Evolutionary conservation across 257 asterid genomes (phyloP).

Genomic region (Nicotiana noctiflora): DNA sequence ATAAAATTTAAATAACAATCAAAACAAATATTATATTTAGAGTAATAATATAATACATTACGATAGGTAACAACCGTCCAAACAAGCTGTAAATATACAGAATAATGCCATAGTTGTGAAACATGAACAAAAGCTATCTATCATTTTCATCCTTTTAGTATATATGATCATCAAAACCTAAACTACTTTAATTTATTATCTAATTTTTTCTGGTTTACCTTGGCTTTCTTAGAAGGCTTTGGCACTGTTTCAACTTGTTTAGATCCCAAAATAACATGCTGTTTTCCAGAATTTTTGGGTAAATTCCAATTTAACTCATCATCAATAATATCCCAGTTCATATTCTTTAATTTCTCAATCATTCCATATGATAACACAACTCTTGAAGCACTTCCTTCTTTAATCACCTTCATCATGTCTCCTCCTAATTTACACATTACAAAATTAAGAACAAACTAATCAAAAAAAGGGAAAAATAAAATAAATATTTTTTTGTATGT

Average conservation of each 20-base stretch:
- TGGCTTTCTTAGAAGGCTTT: neutral
- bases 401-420: neutral
- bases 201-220: neutral
- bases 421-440: neutral
- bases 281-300: no score
- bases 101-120: no score
- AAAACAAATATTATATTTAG: no score
- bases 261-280: neutral
- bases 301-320: no score
- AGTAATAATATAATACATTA: no score
- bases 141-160: neutral
- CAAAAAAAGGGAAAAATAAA: no score
- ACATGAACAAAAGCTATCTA: no score
- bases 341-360: neutral
- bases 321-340: neutral
- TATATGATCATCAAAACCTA: neutral
- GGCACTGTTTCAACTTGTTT: neutral
- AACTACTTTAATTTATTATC: neutral
- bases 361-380: neutral
- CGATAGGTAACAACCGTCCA: no score
- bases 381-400: neutral
- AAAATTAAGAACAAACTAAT: no score
- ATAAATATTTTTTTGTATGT: no score
- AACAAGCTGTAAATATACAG: no score
- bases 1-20: no score